Evolutionary conservation across 495 filamentous ascomycete genomes (phyloP).

Genomic region (Sabuloglossum arenarium): DNA sequence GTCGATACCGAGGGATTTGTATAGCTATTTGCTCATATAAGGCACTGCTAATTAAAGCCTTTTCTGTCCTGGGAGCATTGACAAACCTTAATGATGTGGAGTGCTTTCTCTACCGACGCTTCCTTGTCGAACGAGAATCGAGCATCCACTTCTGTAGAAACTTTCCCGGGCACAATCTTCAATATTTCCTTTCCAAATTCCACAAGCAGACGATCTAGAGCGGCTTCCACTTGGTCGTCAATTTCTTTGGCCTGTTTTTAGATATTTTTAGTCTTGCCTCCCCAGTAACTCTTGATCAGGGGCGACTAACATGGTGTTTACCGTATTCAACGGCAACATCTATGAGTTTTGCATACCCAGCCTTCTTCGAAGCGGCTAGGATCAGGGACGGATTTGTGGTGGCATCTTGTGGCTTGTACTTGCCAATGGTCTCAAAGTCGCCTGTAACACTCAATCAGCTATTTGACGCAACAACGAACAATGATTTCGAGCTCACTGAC

Average conservation of each 20-base stretch:
- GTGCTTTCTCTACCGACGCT: conserved; percentile 82
- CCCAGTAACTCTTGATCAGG: not conserved
- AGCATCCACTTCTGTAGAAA: conserved; percentile 96
- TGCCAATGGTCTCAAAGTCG: conserved; percentile 45
- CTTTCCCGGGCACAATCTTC: conserved; percentile 89
- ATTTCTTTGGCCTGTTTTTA: conserved; percentile 27
- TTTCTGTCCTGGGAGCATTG: not conserved
- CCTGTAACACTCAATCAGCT: not conserved
- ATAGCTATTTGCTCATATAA: conserved; percentile 40
- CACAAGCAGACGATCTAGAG: conserved; percentile 83
- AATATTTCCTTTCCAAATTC: conserved; percentile 97
- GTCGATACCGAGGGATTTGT: conserved; percentile 72
- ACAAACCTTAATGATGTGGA: conserved; percentile 85
- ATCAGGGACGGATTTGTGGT: conserved; percentile 98
- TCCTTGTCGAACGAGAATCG: conserved; percentile 89
- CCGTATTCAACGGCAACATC: conserved; percentile 71
- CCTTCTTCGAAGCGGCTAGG: conserved; percentile 92
- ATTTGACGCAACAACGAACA: not conserved
- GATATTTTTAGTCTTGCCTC: not conserved
- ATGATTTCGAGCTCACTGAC: conserved; percentile 28
- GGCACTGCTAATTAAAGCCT: not conserved
- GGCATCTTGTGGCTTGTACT: conserved; percentile 99
- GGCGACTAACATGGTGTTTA: conserved; percentile 40
- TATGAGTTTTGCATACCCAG: conserved; percentile 84
- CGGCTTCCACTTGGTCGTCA: conserved; percentile 60